These are phyloP conservation scores for Epichloe gansuensis DNA, from an alignment of 2,329 filamentous ascomycete species.

Conservation along the genomic window DNA sequence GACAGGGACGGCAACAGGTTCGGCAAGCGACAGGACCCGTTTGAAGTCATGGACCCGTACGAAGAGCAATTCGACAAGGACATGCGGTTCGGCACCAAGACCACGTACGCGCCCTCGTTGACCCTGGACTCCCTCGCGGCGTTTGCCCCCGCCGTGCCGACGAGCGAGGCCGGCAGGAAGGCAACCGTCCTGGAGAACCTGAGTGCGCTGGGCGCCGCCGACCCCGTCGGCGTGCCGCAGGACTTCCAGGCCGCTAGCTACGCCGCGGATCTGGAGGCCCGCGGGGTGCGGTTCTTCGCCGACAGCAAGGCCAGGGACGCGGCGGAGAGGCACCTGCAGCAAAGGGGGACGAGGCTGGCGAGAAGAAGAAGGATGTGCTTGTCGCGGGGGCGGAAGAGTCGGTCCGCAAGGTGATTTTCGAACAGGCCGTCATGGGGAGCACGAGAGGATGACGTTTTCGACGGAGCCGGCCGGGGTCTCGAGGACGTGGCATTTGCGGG, in stretches of 20 bases:
- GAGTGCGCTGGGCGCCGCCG: conserved; percentile 23
- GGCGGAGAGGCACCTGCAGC: conserved; percentile 19
- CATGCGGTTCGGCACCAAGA: conserved; percentile 22
- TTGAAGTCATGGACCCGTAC: conserved; percentile 18
- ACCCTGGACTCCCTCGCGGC: conserved; percentile 19
- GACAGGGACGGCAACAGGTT: conserved; percentile 10
- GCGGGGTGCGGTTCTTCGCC: conserved; percentile 21
- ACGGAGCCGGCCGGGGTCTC: conserved; percentile 22
- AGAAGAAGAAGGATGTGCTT: conserved; percentile 7
- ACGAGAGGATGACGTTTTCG: conserved; percentile 23
- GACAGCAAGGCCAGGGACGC: conserved; percentile 16
- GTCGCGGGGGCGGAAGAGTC: conserved; percentile 23
- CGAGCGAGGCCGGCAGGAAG: conserved; percentile 15
- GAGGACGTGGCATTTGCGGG: conserved; percentile 25
- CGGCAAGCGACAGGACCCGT: conserved; percentile 13
- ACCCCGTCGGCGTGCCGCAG: conserved; percentile 20
- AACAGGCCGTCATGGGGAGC: conserved; percentile 22
- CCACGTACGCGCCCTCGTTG: conserved; percentile 22
- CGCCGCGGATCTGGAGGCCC: conserved; percentile 18
- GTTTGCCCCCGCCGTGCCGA: conserved; percentile 19
- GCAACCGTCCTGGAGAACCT: conserved; percentile 25
- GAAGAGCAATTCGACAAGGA: conserved; percentile 23
- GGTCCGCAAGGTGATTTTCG: conserved; percentile 20
- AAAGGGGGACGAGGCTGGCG: conserved; percentile 6
- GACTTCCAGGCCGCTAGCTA: conserved; percentile 18